These are phyloP conservation scores for Vitis rupestris DNA, from an alignment of 164 flowering plant species.

Conservation along the genomic window DNA sequence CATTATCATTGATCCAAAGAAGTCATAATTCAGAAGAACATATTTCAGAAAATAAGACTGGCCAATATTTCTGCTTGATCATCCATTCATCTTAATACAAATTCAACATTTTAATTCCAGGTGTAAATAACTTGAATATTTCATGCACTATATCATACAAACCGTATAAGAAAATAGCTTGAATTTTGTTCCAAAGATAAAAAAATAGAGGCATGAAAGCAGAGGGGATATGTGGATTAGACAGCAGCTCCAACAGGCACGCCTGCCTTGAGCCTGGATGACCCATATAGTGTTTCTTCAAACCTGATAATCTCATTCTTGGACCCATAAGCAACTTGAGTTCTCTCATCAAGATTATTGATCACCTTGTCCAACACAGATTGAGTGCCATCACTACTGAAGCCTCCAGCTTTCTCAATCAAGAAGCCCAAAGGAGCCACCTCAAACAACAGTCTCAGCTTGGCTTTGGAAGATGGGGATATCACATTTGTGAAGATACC, in stretches of 20 bases:
- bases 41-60: too few relatives aligned
- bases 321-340: conserved; percentile 96
- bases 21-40: too few relatives aligned
- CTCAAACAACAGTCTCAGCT: conserved; percentile 90
- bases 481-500: conserved; percentile 93
- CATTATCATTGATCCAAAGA: too few relatives aligned
- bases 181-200: background rate
- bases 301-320: conserved; percentile 93
- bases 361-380: conserved; percentile 87
- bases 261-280: conserved; percentile 75
- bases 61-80: background rate
- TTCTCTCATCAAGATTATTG: conserved; percentile 67
- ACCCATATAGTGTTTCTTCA: conserved; percentile 84
- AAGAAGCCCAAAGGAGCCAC: conserved; percentile 92
- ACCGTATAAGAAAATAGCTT: conserved; percentile 3
- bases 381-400: conserved; percentile 81
- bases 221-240: conserved; percentile 17
- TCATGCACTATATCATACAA: conserved; percentile 8
- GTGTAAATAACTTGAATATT: background rate
- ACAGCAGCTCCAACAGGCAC: conserved; percentile 85
- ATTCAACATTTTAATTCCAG: background rate
- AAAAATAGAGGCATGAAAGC: background rate
- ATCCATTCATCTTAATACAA: background rate
- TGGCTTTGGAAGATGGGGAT: conserved; percentile 87
- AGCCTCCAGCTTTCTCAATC: conserved; percentile 92